Percentiles rank a stretch among this genome's conserved stretches.
phyloP scores from a whole-genome alignment of 306 rosid genomes.

The Corylus heterophylla region DNA sequence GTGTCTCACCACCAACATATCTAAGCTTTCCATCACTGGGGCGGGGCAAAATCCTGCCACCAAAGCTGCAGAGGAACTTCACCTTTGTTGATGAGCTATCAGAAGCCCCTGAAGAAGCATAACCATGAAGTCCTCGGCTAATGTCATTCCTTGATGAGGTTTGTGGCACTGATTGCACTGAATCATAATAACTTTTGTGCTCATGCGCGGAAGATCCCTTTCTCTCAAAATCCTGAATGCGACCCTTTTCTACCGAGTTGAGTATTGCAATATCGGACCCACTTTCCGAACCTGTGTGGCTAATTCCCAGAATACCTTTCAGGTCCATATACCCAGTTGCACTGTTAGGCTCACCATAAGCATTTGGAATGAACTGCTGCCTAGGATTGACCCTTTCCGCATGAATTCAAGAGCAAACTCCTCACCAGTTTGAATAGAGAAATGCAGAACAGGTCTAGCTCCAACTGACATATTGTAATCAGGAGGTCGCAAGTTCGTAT shows the following conservation, averaged over 20 bases:
- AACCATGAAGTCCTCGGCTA: constrained; percentile 45
- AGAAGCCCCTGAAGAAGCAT: constrained; percentile 52
- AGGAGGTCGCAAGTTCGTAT: constrained; percentile 57
- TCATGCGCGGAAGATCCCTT: constrained; percentile 46
- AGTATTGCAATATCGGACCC: constrained; percentile 54
- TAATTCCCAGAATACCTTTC: constrained; percentile 51
- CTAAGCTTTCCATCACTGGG: constrained; percentile 86
- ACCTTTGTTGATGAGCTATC: constrained; percentile 52
- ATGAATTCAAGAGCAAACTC: constrained; percentile 88
- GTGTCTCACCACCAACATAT: constrained; percentile 90
- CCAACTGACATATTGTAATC: constrained; percentile 49
- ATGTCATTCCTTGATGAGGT: constrained; percentile 59
- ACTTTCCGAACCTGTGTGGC: constrained; percentile 63
- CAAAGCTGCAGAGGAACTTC: constrained; percentile 86
- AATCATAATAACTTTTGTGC: constrained; percentile 57
- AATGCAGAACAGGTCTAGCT: constrained; percentile 70
- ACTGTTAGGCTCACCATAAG: constrained; percentile 54
- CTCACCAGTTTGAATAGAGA: constrained; percentile 91
- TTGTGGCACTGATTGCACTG: constrained; percentile 49
- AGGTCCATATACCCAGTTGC: constrained; percentile 60
- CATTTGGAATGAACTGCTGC: constrained; percentile 58
- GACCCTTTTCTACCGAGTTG: constrained; percentile 49
- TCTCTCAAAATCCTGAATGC: constrained; percentile 55
- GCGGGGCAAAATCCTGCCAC: constrained; percentile 78
- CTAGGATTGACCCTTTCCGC: constrained; percentile 78